phyloP scores from a whole-genome alignment of 2,329 filamentous ascomycete genomes.

The Hirsutella rhossiliensis region DNA sequence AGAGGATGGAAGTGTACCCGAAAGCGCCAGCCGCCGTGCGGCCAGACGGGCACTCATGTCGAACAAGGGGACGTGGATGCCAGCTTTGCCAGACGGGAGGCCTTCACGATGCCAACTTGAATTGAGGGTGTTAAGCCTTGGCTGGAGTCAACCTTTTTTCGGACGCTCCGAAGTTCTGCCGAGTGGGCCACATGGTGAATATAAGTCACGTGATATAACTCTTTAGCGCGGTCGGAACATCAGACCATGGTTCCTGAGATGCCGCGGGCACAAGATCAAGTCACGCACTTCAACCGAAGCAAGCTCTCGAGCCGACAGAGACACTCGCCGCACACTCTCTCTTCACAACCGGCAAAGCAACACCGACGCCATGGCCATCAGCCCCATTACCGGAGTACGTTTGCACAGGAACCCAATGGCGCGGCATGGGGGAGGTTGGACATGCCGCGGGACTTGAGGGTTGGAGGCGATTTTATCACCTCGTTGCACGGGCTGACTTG shows the following conservation, averaged over 20 bases:
- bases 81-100: not conserved
- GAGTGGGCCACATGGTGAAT: not conserved
- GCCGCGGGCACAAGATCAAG: too few relatives aligned
- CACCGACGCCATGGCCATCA: conserved; percentile 37
- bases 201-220: conserved; percentile 7
- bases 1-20: conserved; percentile 33
- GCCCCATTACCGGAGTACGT: conserved; percentile 50
- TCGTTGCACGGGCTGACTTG: conserved; percentile 4
- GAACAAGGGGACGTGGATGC: not conserved
- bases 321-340: conserved; percentile 4
- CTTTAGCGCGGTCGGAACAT: conserved; percentile 22
- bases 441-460: not conserved
- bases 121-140: not conserved
- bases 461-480: not conserved
- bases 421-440: not conserved
- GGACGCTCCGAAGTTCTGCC: not conserved
- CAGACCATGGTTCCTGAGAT: conserved; percentile 12
- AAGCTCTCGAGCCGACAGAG: not conserved
- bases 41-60: conserved; percentile 56
- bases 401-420: conserved; percentile 16
- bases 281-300: not conserved
- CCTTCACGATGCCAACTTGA: too few relatives aligned
- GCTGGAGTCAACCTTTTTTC: not conserved
- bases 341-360: conserved; percentile 9
- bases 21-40: conserved; percentile 45